These are phyloP conservation scores for Psilocybe azurescens DNA, from an alignment of 768 basidiomycete genomes.

Conservation along the genomic window DNA sequence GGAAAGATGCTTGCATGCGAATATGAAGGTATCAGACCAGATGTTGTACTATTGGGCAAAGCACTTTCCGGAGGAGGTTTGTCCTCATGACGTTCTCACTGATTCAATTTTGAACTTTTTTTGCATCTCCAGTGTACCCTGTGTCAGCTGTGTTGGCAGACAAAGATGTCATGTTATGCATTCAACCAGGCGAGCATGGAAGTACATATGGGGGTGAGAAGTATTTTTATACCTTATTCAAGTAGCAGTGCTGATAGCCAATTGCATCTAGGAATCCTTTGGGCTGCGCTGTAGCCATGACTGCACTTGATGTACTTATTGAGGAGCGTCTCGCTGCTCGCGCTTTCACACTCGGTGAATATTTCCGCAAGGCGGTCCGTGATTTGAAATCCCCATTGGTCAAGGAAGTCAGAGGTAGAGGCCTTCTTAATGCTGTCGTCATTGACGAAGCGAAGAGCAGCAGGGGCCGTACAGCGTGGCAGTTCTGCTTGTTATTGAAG, in stretches of 20 bases:
- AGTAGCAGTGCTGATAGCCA: background rate
- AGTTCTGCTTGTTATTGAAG: slow-evolving; percentile 92
- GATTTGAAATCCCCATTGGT: slow-evolving; percentile 75
- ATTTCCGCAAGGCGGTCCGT: slow-evolving; percentile 72
- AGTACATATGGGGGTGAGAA: slow-evolving; percentile 93
- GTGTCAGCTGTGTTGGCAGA: slow-evolving; percentile 95
- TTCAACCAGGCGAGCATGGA: slow-evolving; percentile 94
- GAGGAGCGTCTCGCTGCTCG: slow-evolving; percentile 87
- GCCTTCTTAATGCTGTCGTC: slow-evolving; percentile 91
- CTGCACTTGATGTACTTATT: slow-evolving; percentile 88
- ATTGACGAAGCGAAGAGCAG: slow-evolving; percentile 83
- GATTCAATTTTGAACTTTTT: background rate
- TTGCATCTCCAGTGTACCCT: slow-evolving; percentile 73
- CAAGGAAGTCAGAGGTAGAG: slow-evolving; percentile 81
- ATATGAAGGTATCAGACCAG: slow-evolving; percentile 87
- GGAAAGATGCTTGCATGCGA: slow-evolving; percentile 94
- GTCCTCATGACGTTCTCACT: slow-evolving; percentile 29
- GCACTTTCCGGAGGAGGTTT: slow-evolving; percentile 93
- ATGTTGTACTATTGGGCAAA: slow-evolving; percentile 93
- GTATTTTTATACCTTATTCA: background rate
- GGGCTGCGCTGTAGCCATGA: slow-evolving; percentile 94
- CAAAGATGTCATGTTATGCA: slow-evolving; percentile 92
- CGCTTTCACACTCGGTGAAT: slow-evolving; percentile 77
- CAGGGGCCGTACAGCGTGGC: slow-evolving; percentile 91
- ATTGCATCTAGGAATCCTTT: slow-evolving; percentile 75